These are phyloP conservation scores for Holtermanniella nyarrowii DNA, from an alignment of 768 basidiomycete genomes.

Conservation along the genomic window DNA sequence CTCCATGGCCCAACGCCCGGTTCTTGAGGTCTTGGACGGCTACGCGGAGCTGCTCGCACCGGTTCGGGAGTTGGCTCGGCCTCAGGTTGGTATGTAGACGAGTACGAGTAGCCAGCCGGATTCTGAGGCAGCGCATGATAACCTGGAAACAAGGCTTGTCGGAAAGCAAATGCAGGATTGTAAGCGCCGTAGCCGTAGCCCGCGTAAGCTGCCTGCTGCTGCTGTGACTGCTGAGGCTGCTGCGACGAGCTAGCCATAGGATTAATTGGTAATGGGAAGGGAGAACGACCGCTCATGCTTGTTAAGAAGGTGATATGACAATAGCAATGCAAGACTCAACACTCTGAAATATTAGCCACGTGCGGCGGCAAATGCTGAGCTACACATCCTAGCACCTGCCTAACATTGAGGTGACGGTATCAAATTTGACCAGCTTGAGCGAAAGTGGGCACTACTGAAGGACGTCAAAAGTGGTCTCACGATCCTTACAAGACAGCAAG, in stretches of 20 bases:
- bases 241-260: not conserved
- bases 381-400: no score
- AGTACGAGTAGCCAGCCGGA: constrained; percentile 14
- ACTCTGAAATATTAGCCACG: no score
- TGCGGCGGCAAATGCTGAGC: no score
- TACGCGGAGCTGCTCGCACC: not conserved
- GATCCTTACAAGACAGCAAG: no score
- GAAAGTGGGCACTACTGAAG: no score
- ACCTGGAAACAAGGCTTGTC: constrained; percentile 13
- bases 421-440: no score
- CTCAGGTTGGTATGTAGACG: constrained; percentile 6
- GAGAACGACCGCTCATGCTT: not conserved
- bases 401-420: no score
- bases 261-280: not conserved
- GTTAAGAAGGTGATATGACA: no score
- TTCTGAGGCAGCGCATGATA: constrained; percentile 3
- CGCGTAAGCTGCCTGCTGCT: not conserved
- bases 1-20: constrained; percentile 22
- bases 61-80: not conserved
- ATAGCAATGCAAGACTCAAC: no score
- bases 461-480: no score
- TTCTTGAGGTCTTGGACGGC: not conserved
- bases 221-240: not conserved
- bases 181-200: not conserved
- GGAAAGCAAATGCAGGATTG: constrained; percentile 1